A percentile compares a stretch with the other conserved stretches of the same genome.
Conservation (phyloP, 2,329 filamentous ascomycete genomes). For the Chaetomium sp. region DNA sequence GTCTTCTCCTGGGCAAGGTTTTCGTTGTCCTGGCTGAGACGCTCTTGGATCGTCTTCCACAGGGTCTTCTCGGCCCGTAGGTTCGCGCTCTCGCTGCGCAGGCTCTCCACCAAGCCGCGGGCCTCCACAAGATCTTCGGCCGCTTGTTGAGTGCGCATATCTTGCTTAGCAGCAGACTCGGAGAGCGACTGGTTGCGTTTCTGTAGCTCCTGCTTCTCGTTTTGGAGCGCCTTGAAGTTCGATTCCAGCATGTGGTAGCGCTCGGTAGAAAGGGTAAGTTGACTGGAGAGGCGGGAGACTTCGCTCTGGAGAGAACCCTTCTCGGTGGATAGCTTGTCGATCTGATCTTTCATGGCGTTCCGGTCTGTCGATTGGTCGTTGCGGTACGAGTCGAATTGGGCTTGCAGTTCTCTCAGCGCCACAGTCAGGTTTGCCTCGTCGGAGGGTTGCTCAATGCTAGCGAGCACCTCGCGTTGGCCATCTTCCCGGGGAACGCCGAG, state of each 20-base stretch:
- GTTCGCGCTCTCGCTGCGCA: slow-evolving; percentile 86
- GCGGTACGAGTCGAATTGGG: slow-evolving; percentile 82
- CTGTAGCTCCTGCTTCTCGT: slow-evolving; percentile 78
- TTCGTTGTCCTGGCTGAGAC: slow-evolving; percentile 84
- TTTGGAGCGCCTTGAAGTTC: slow-evolving; percentile 78
- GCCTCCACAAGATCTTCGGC: slow-evolving; percentile 89
- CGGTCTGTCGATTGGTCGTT: slow-evolving; percentile 79
- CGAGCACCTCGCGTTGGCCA: slow-evolving; percentile 45
- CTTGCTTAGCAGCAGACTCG: slow-evolving; percentile 81
- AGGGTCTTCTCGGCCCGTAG: slow-evolving; percentile 91
- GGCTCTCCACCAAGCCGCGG: slow-evolving; percentile 72
- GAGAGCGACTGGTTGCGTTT: slow-evolving; percentile 71
- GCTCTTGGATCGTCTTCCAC: slow-evolving; percentile 88
- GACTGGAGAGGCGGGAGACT: slow-evolving; percentile 70
- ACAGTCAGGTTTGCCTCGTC: slow-evolving; percentile 65
- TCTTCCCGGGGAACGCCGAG: slow-evolving; percentile 67
- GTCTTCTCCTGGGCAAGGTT: slow-evolving; percentile 75
- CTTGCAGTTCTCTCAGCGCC: slow-evolving; percentile 78
- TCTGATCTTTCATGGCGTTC: slow-evolving; percentile 75
- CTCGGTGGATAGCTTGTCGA: slow-evolving; percentile 72
- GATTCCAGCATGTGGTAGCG: slow-evolving; percentile 84
- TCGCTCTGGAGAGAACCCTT: slow-evolving; percentile 79
- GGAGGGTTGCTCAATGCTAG: slow-evolving; percentile 51
- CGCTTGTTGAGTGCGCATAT: slow-evolving; percentile 82
- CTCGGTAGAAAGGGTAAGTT: slow-evolving; percentile 73